These are phyloP conservation scores for Keithomyces neogunnii DNA, from an alignment of 2,329 filamentous ascomycete species.

Conservation along the genomic window DNA sequence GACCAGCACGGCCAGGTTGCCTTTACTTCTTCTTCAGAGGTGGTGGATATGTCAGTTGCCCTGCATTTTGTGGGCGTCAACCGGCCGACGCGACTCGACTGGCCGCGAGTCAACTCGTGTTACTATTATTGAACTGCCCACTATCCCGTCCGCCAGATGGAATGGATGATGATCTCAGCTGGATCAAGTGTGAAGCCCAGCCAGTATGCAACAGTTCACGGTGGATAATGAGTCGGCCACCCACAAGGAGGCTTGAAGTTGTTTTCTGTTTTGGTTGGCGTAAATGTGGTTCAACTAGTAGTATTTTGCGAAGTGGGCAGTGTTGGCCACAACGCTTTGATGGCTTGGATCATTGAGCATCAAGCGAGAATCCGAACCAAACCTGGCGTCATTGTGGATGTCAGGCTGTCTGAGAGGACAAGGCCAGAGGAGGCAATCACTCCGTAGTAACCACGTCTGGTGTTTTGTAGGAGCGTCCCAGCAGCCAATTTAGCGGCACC, in stretches of 20 bases:
- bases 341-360: neutral
- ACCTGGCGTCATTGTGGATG: neutral
- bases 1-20: neutral
- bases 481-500: neutral
- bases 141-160: no score
- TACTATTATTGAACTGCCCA: no score
- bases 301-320: no score
- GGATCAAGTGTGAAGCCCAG: neutral
- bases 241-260: no score
- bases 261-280: no score
- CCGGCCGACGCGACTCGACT: no score
- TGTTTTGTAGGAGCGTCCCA: neutral
- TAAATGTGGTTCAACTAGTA: no score
- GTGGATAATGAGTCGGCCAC: conserved; percentile 8
- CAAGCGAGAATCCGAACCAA: neutral
- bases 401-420: neutral
- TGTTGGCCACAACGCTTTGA: neutral
- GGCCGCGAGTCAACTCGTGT: no score
- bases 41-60: neutral
- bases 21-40: neutral
- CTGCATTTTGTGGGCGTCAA: neutral
- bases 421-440: neutral
- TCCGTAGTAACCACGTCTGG: neutral
- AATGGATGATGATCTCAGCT: no score
- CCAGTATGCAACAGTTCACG: neutral